phyloP scores from a whole-genome alignment of 1,284 basidiomycete genomes.

The Ganoderma boninense region DNA sequence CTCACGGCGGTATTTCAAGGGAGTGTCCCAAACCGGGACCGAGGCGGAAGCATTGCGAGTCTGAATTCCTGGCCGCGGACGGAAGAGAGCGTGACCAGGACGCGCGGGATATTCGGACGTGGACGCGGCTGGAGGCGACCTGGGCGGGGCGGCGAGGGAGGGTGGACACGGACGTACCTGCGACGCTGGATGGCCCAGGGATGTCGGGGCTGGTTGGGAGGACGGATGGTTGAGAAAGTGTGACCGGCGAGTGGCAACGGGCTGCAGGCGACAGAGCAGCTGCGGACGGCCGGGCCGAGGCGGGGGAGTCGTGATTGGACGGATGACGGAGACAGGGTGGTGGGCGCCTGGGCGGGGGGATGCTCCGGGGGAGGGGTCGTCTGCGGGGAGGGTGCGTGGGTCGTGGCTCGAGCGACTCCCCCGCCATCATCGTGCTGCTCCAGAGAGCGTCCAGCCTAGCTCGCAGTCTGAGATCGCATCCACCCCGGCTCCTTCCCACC shows the following conservation, averaged over 20 bases:
- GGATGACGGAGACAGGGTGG: neutral
- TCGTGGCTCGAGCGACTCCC: neutral
- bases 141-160: neutral
- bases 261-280: neutral
- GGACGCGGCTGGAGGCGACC: neutral
- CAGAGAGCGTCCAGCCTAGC: neutral
- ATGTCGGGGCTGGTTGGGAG: neutral
- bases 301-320: neutral
- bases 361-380: neutral
- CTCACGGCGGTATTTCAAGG: conserved; percentile 17
- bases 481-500: conserved; percentile 17
- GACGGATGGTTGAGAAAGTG: neutral
- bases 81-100: neutral
- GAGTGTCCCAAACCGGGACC: conserved; percentile 28
- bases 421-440: neutral
- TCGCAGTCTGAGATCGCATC: conserved; percentile 6
- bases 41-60: conserved; percentile 16
- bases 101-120: conserved; percentile 17
- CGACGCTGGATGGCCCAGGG: neutral
- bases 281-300: neutral
- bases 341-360: neutral
- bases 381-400: neutral
- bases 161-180: neutral
- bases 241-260: neutral
- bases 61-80: neutral